Conservation (phyloP, 768 basidiomycete species). For the Rhizopogon roseolus region DNA sequence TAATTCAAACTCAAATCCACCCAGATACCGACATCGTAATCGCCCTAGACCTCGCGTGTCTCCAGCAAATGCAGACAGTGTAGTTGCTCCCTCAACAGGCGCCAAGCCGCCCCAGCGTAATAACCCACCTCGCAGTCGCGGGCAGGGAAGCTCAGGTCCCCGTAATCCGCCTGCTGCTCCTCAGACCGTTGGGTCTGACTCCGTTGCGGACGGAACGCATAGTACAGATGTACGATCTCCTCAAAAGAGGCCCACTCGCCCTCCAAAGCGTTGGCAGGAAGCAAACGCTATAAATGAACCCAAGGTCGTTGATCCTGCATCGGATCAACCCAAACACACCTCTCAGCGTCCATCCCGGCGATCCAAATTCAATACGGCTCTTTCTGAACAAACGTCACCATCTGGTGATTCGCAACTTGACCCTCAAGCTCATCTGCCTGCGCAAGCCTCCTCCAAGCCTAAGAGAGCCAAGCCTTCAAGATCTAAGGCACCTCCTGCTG, state of each 20-base stretch:
- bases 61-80: neutral
- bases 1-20: neutral
- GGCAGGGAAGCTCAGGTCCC: neutral
- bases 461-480: constrained; percentile 7
- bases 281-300: too few relatives aligned
- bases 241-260: neutral
- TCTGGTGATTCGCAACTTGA: neutral
- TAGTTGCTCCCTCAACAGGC: neutral
- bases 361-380: constrained; percentile 30
- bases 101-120: neutral
- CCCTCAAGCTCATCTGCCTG: neutral
- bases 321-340: neutral
- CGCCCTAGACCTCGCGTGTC: neutral
- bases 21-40: neutral
- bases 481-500: constrained; percentile 22
- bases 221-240: too few relatives aligned
- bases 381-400: constrained; percentile 19
- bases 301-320: neutral
- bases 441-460: neutral
- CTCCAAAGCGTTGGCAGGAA: neutral
- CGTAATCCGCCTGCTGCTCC: neutral
- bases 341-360: constrained; percentile 23
- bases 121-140: neutral
- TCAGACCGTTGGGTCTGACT: neutral
- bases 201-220: neutral